A percentile compares a stretch with the other conserved stretches of the same genome.
These are phyloP conservation scores for Phytophthora pini DNA, from an alignment of 352 stramenopile species.

Conservation along the genomic window DNA sequence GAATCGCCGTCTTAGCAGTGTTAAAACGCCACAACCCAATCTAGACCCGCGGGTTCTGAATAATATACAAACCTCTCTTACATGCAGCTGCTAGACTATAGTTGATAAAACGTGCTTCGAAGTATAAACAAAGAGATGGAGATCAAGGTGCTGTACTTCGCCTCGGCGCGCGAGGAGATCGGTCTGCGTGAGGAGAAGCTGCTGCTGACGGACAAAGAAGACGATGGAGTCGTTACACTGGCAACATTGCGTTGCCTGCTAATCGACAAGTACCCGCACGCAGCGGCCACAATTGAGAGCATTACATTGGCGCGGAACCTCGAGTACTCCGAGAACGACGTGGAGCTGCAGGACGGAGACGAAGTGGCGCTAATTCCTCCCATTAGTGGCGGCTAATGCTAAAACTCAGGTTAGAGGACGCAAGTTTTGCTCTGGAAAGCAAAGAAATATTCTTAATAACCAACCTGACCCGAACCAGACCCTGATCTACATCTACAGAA, in stretches of 20 bases:
- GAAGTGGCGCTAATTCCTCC: slow-evolving; percentile 85
- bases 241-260: slow-evolving; percentile 50
- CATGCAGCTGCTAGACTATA: too few species aligned
- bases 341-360: slow-evolving; percentile 60
- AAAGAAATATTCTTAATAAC: slow-evolving; percentile 4
- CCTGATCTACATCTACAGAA: slow-evolving; percentile 20
- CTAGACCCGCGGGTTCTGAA: too few species aligned
- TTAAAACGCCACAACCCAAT: neutral
- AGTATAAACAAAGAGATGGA: slow-evolving; percentile 26
- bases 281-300: slow-evolving; percentile 44
- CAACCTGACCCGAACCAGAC: slow-evolving; percentile 5
- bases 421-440: too few species aligned
- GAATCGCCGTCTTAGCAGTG: too few species aligned
- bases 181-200: slow-evolving; percentile 75
- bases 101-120: too few species aligned
- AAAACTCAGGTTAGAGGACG: too few species aligned
- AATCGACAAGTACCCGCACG: slow-evolving; percentile 58
- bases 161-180: slow-evolving; percentile 73
- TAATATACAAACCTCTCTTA: too few species aligned
- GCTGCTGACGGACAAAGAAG: slow-evolving; percentile 18
- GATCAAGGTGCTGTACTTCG: slow-evolving; percentile 87
- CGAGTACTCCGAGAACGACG: slow-evolving; percentile 70
- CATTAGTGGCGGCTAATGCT: slow-evolving; percentile 55
- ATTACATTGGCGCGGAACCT: slow-evolving; percentile 82
- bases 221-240: slow-evolving; percentile 37